Conservation (phyloP, 192 early-diverging fungal genomes). For the Coemansia sp. region DNA sequence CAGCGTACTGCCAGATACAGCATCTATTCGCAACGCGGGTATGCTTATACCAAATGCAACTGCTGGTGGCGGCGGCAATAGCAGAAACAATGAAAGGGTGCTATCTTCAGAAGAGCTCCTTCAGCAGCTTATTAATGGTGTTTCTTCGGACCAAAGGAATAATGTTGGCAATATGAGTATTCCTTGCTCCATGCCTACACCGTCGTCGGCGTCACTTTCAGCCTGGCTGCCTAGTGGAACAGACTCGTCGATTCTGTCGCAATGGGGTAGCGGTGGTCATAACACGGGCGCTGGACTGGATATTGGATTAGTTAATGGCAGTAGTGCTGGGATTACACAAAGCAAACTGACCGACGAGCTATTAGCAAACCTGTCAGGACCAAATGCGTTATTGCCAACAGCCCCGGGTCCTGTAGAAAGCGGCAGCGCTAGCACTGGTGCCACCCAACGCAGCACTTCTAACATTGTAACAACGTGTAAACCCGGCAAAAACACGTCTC, state of each 20-base stretch:
- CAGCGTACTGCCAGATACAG: background rate
- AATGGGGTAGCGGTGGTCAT: constrained; percentile 9
- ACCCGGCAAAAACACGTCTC: background rate
- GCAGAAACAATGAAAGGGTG: background rate
- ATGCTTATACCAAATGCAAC: background rate
- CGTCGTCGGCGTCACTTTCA: constrained; percentile 4
- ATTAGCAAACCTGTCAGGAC: background rate
- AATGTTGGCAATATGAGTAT: background rate
- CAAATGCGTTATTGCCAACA: background rate
- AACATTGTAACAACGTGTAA: background rate
- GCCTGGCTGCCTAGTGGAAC: constrained; percentile 20
- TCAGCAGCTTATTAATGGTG: constrained; percentile 41
- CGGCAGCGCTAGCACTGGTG: background rate
- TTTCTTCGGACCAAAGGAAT: constrained; percentile 2
- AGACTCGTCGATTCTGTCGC: constrained; percentile 17
- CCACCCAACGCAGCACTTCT: background rate
- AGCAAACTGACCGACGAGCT: background rate
- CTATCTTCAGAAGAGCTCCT: constrained; percentile 34
- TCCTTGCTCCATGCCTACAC: background rate
- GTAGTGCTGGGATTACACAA: background rate
- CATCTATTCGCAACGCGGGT: background rate
- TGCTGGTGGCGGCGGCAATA: background rate
- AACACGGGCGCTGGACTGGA: background rate
- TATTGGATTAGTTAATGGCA: background rate
- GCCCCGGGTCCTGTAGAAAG: background rate